Evolutionary conservation across 208 protist genomes (phyloP).

Genomic region (Trypanosoma caninum): DNA sequence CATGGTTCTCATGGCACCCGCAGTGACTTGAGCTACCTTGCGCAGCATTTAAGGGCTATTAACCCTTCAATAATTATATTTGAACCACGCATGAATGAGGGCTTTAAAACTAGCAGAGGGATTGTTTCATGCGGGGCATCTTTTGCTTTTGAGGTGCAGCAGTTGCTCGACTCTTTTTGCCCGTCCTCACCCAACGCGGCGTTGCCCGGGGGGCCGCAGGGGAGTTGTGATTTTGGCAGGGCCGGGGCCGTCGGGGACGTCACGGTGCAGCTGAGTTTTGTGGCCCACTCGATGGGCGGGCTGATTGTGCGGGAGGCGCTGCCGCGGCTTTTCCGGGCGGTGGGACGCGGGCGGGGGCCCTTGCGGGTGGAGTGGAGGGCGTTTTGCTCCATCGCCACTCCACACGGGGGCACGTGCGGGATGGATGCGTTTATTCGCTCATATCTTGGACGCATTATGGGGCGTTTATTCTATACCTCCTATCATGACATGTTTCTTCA

Average conservation of each 20-base stretch:
- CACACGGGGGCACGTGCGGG: conserved; percentile 44
- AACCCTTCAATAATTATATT: conserved; percentile 24
- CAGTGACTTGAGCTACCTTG: conserved; percentile 38
- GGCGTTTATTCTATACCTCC: conserved; percentile 26
- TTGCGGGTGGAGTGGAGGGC: conserved; percentile 38
- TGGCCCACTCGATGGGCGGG: conserved; percentile 54
- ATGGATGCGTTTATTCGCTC: conserved; percentile 37
- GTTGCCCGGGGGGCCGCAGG: too few species aligned
- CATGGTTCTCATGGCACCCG: conserved; percentile 56
- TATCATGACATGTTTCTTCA: conserved; percentile 46
- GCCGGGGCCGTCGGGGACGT: too few species aligned
- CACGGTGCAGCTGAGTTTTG: conserved; percentile 55
- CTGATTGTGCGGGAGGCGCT: conserved; percentile 56
- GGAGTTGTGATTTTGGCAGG: too few species aligned
- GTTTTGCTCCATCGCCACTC: conserved; percentile 49
- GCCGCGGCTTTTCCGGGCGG: conserved; percentile 24
- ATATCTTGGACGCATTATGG: conserved; percentile 24
- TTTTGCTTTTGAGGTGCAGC: conserved; percentile 20
- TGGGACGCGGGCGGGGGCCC: neutral
- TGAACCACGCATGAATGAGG: conserved; percentile 26
- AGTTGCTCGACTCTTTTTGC: neutral
- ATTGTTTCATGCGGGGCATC: conserved; percentile 35
- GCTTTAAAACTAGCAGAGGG: conserved; percentile 32
- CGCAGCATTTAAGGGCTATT: neutral
- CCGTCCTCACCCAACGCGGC: too few species aligned